phyloP scores from a whole-genome alignment of 371 early-diverging fungal species.

The Syncephalastrum monosporum region DNA sequence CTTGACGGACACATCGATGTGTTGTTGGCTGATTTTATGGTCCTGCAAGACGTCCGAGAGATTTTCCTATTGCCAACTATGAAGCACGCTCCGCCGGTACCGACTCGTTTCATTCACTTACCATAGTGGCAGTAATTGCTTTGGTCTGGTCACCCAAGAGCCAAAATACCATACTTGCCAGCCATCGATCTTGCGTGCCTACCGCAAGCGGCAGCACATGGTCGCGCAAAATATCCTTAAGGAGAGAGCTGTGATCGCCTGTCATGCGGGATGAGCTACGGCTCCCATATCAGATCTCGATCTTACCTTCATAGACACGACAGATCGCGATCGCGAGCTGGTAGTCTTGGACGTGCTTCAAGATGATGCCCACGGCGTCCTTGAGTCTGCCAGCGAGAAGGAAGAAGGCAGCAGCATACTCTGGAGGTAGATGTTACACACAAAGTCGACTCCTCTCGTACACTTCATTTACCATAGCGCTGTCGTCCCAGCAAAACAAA shows the following conservation, averaged over 20 bases:
- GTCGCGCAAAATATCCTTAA: conserved; percentile 54
- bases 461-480: conserved; percentile 70
- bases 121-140: conserved; percentile 66
- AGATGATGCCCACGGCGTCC: conserved; percentile 91
- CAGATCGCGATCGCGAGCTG: conserved; percentile 91
- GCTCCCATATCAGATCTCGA: background rate
- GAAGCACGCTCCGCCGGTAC: background rate
- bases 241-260: conserved; percentile 65
- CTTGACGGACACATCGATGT: conserved; percentile 31
- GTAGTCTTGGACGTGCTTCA: conserved; percentile 86
- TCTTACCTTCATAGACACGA: conserved; percentile 83
- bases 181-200: conserved; percentile 69
- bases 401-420: conserved; percentile 95
- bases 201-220: conserved; percentile 45
- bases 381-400: conserved; percentile 80
- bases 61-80: background rate
- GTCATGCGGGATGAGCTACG: background rate
- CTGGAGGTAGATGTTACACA: conserved; percentile 29
- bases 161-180: conserved; percentile 65
- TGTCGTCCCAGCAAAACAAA: conserved; percentile 94
- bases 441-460: background rate
- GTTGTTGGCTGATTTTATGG: background rate
- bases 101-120: conserved; percentile 17
- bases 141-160: conserved; percentile 62
- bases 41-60: background rate